A percentile compares a stretch with the other conserved stretches of the same genome.
phyloP scores from a whole-genome alignment of 305 asterid species.

The Rubia balearica region DNA sequence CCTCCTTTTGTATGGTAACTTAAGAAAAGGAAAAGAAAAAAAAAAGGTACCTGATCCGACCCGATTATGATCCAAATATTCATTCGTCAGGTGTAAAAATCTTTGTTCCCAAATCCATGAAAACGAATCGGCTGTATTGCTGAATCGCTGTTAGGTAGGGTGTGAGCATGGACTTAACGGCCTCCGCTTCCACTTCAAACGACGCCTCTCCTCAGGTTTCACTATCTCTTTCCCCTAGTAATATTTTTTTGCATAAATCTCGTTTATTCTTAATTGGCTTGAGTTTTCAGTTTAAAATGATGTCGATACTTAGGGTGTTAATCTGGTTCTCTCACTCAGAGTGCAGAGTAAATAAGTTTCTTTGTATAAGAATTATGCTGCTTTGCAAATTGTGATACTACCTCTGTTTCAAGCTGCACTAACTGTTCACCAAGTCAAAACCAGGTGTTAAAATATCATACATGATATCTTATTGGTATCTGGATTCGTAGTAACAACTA shows the following conservation, averaged over 20 bases:
- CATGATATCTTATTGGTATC: not conserved
- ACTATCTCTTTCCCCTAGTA: not conserved
- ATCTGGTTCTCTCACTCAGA: not conserved
- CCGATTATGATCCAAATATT: too few species aligned
- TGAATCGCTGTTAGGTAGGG: not conserved
- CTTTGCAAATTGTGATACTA: not conserved
- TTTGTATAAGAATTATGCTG: not conserved
- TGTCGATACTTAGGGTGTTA: not conserved
- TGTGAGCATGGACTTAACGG: constrained; percentile 13
- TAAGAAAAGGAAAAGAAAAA: too few species aligned
- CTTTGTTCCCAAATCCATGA: not conserved
- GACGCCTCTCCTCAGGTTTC: constrained; percentile 17
- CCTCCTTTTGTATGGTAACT: too few species aligned
- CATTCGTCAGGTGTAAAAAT: too few species aligned
- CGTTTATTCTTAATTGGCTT: not conserved
- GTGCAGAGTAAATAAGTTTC: not conserved
- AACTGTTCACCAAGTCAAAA: not conserved
- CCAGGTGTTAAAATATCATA: not conserved
- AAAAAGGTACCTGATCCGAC: too few species aligned
- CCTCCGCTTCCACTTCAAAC: constrained; percentile 18
- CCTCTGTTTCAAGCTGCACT: not conserved
- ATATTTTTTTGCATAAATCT: not conserved
- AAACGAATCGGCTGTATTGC: not conserved
- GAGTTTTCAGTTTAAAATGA: not conserved
- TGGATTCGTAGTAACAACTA: not conserved